Conservation (phyloP, 1,284 basidiomycete genomes). For the Puccinia brachypodii region DNA sequence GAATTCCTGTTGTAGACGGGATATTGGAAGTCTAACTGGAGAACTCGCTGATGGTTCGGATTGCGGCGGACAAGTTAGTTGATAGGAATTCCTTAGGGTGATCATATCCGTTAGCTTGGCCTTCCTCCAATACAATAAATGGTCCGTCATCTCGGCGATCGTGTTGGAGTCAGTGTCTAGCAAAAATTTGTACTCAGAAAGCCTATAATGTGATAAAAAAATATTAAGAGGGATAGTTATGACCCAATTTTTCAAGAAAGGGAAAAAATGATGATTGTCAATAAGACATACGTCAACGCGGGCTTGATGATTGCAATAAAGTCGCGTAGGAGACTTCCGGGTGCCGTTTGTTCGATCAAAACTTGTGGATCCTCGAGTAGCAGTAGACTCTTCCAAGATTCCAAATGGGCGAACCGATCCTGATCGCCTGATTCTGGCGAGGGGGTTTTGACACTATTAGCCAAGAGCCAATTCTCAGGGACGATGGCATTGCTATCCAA, state of each 20-base stretch:
- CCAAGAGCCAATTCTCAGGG: slow-evolving; percentile 20
- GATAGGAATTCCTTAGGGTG: slow-evolving; percentile 41
- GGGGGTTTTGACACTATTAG: slow-evolving; percentile 15
- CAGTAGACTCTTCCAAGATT: slow-evolving; percentile 46
- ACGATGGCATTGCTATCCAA: slow-evolving; percentile 28
- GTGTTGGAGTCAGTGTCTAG: slow-evolving; percentile 39
- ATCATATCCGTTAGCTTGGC: slow-evolving; percentile 43
- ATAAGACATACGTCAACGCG: slow-evolving; percentile 35
- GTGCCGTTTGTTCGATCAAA: slow-evolving; percentile 30
- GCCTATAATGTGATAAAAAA: not conserved
- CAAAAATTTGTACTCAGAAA: slow-evolving; percentile 46
- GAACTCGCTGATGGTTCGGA: not conserved
- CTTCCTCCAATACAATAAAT: slow-evolving; percentile 47
- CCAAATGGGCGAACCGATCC: slow-evolving; percentile 37
- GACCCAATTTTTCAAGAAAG: not conserved
- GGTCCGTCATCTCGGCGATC: slow-evolving; percentile 44
- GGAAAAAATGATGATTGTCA: not conserved
- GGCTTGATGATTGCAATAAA: slow-evolving; percentile 47
- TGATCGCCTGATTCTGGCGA: slow-evolving; percentile 12
- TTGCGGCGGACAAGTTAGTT: slow-evolving; percentile 16
- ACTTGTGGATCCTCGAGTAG: slow-evolving; percentile 34
- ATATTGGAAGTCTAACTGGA: slow-evolving; percentile 8
- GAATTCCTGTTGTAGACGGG: slow-evolving; percentile 24
- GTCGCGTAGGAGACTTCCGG: slow-evolving; percentile 37
- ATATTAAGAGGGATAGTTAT: not conserved